A percentile compares a stretch with the other conserved stretches of the same genome.
These are phyloP conservation scores for Marchantia paleacea DNA, from an alignment of 225 moss, liverwort and hornwort genomes.

Conservation along the genomic window DNA sequence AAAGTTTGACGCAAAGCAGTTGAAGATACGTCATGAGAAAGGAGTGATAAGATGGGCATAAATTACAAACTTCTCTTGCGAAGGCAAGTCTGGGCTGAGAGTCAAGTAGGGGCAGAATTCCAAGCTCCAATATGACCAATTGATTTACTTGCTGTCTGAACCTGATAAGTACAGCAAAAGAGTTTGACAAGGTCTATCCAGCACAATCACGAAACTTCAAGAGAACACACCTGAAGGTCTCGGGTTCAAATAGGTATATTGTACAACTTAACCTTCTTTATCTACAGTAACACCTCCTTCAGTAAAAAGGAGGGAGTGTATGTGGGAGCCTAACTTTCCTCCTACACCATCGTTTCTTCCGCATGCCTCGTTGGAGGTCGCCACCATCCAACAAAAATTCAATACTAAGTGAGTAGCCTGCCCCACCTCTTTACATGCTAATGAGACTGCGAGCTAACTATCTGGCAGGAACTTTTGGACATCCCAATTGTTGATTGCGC, in stretches of 20 bases:
- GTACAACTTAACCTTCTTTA: constrained; percentile 11
- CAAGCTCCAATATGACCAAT: too few species aligned
- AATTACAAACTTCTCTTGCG: too few species aligned
- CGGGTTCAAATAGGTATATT: background rate
- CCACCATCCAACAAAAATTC: constrained; percentile 1
- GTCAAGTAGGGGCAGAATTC: too few species aligned
- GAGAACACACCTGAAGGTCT: background rate
- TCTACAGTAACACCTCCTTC: constrained; percentile 14
- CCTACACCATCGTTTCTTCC: background rate
- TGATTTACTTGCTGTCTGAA: too few species aligned
- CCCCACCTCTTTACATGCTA: constrained; percentile 3
- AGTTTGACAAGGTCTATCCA: background rate
- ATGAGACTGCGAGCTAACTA: background rate
- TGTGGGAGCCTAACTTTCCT: background rate
- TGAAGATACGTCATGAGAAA: too few species aligned
- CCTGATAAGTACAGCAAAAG: too few species aligned
- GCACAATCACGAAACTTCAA: background rate
- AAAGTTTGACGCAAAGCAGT: too few species aligned
- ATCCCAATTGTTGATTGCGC: background rate
- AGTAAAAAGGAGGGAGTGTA: constrained; percentile 2
- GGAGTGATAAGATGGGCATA: too few species aligned
- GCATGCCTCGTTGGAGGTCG: background rate
- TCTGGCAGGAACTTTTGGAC: background rate
- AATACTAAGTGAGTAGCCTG: background rate
- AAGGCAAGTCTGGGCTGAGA: too few species aligned